phyloP scores from a whole-genome alignment of 371 early-diverging fungal species.

The Mortierella sp. region DNA sequence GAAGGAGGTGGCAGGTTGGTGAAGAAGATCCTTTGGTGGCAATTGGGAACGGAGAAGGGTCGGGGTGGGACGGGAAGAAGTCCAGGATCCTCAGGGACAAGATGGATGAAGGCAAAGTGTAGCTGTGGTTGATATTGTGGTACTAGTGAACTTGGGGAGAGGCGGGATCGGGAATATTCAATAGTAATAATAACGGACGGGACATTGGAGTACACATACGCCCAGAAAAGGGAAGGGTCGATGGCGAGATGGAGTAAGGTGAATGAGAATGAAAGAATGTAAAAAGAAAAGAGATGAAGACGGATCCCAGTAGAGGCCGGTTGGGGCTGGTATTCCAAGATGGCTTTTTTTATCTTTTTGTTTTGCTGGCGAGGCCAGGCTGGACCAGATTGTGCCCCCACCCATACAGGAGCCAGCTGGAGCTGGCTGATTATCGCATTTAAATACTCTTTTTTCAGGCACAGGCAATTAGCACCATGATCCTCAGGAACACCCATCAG shows the following conservation, averaged over 20 bases:
- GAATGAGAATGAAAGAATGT: slow-evolving; percentile 3
- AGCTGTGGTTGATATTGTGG: not conserved
- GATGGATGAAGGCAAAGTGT: not conserved
- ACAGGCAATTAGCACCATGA: not conserved
- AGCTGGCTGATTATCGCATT: not conserved
- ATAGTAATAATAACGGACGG: not conserved
- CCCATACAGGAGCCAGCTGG: not conserved
- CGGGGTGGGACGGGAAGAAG: not conserved
- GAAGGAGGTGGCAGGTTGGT: not conserved
- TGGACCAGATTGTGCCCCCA: not conserved
- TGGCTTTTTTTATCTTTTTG: not conserved
- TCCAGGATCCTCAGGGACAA: not conserved
- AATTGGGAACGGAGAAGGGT: slow-evolving; percentile 1
- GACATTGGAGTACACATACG: not conserved
- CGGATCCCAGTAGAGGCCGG: slow-evolving; percentile 11
- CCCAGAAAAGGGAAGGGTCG: slow-evolving; percentile 3
- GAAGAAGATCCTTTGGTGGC: not conserved
- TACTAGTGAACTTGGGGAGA: slow-evolving; percentile 10
- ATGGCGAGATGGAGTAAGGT: slow-evolving; percentile 14
- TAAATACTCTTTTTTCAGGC: not conserved
- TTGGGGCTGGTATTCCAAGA: slow-evolving; percentile 23
- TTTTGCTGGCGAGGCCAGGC: not conserved
- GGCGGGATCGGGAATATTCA: slow-evolving; percentile 31
- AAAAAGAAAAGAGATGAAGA: slow-evolving; percentile 4
- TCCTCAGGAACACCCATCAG: too few species aligned